Evolutionary conservation across 2,329 filamentous ascomycete genomes (phyloP), one percentile per base, ranked within the genome.

Genomic region (Alternaria novae-zelandiae): DNA sequence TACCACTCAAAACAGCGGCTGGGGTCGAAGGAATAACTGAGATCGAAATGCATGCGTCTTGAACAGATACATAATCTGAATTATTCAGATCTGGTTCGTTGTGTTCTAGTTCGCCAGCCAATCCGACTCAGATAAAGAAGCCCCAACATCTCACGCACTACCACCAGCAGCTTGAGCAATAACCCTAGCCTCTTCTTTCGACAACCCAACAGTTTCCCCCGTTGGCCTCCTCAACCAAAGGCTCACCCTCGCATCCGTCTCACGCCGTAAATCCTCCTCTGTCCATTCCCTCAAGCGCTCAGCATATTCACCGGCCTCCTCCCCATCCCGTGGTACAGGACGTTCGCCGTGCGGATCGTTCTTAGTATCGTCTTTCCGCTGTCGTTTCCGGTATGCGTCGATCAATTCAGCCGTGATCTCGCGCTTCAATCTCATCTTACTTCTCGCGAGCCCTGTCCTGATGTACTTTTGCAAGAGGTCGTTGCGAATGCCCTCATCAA

Each of bases 371-470:
- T 15, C 7, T n/a, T 46, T 46, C 1, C 44, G 17, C 20, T 46
- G 44, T 25, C 36, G 36, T 11, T 17, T 41, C 36, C 36, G 36
- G 9, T 41, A 41, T 17, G 36, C 36, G 8, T 41, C 36, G 4
- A 41, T 41, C 5, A 41, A 17, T 17, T 41, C 36, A 41, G 36
- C 36, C n/a, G 15, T 41, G 36, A 41, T 41, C 1, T 41, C 36
- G 8, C 36, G 36, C 36, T 41, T 41, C 6, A 17, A 17, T 11
- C 36, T 3, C 9, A 0, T 41, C n/a, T 17, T 41, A 17, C 36
- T 41, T 0, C 1, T 2, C 0, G 13, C 11, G 5, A 46, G 12
- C 0, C 21, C 44, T 0, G 0, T 13, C 12, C 7, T 46, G 11
- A 21, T 23, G 1, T 46, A 15, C 13, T 3, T 23, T 15, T 46